phyloP scores from a whole-genome alignment of 345 rosid genomes.

The Isatis tinctoria region DNA sequence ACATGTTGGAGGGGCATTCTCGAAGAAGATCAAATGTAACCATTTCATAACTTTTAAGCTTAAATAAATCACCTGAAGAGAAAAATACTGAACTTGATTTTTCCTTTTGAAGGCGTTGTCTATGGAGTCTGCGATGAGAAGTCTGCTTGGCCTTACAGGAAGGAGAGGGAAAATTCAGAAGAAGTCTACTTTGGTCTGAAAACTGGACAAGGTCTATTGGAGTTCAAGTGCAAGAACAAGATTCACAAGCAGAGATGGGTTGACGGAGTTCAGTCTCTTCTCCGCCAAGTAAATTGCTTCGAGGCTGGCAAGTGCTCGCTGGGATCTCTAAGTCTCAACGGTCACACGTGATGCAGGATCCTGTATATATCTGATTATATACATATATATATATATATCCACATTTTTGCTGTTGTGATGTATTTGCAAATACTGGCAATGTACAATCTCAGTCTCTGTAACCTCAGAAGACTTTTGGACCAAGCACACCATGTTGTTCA shows the following conservation, averaged over 20 bases:
- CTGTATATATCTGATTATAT: conserved; percentile 5
- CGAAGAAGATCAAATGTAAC: conserved; percentile 33
- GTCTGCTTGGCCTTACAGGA: conserved; percentile 78
- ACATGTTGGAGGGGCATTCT: conserved; percentile 37
- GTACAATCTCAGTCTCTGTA: conserved; percentile 30
- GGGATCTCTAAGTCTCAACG: conserved; percentile 45
- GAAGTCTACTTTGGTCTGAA: conserved; percentile 82
- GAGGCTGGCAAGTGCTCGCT: conserved; percentile 50
- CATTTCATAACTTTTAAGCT: not conserved
- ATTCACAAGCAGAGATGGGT: conserved; percentile 88
- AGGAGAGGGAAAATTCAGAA: conserved; percentile 68
- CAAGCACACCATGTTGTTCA: conserved; percentile 10
- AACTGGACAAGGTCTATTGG: conserved; percentile 84
- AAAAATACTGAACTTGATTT: not conserved
- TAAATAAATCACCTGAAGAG: not conserved
- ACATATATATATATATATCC: conserved; percentile 6
- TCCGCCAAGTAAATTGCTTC: conserved; percentile 48
- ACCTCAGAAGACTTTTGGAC: conserved; percentile 20
- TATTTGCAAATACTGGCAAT: conserved; percentile 20
- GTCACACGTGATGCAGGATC: conserved; percentile 32
- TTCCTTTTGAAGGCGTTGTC: conserved; percentile 49
- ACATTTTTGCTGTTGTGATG: conserved; percentile 28
- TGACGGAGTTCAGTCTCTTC: conserved; percentile 69
- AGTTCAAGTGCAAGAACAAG: conserved; percentile 84
- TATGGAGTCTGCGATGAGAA: conserved; percentile 79